Evolutionary conservation across 169 alveolate genomes (phyloP).

Genomic region (Eimeria necatrix): DNA sequence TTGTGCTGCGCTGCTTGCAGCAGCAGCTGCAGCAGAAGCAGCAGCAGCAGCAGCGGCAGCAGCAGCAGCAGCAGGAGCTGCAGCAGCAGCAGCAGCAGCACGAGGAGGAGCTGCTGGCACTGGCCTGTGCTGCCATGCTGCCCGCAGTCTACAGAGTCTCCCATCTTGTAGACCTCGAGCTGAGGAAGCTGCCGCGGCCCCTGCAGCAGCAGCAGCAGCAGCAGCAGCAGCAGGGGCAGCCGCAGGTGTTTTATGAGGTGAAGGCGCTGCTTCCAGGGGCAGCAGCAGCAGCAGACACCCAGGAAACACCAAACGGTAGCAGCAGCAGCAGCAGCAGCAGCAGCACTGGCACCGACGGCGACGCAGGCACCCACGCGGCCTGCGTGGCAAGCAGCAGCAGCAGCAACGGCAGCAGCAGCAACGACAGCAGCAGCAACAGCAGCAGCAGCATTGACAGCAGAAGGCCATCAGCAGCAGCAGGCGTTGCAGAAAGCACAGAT

Average conservation of each 20-base stretch:
- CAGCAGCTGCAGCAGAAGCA: background rate
- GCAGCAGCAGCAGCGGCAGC: slow-evolving; percentile 32
- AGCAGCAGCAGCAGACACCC: background rate
- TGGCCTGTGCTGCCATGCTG: slow-evolving; percentile 3
- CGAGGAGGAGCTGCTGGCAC: background rate
- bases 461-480: background rate
- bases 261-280: background rate
- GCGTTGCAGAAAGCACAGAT: background rate
- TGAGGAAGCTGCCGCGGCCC: background rate
- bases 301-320: background rate
- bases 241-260: background rate
- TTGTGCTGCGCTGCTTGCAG: background rate
- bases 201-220: slow-evolving; percentile 19
- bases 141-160: background rate
- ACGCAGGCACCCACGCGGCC: background rate
- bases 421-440: background rate
- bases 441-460: background rate
- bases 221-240: background rate
- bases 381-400: background rate
- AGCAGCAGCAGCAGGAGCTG: background rate
- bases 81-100: background rate
- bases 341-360: background rate
- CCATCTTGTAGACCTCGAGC: slow-evolving; percentile 26
- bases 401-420: slow-evolving; percentile 7
- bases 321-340: background rate